phyloP scores from a whole-genome alignment of 352 stramenopile species.

The Elongisporangium anandrum region DNA sequence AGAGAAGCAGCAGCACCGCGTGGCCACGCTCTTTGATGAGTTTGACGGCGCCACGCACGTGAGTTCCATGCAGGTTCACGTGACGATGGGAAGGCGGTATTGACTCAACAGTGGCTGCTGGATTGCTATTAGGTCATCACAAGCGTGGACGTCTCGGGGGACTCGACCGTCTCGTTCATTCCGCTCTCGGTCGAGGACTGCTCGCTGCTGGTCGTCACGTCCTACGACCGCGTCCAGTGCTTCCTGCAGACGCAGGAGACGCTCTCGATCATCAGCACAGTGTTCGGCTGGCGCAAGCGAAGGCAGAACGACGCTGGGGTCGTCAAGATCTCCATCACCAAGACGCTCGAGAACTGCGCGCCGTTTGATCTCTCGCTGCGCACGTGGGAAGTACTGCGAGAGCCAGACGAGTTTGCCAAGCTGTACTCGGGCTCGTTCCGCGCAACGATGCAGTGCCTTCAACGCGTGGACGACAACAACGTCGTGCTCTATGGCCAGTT shows the following conservation, averaged over 20 bases:
- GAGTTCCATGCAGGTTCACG: no score
- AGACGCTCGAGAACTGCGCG: slow-evolving; percentile 21
- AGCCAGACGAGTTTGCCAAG: slow-evolving; percentile 14
- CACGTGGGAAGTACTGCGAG: slow-evolving; percentile 31
- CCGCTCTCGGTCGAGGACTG: slow-evolving; percentile 36
- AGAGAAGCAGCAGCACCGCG: slow-evolving; percentile 31
- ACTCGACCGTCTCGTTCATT: slow-evolving; percentile 6
- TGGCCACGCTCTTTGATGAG: slow-evolving; percentile 27
- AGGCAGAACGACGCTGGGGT: slow-evolving; percentile 13
- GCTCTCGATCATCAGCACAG: slow-evolving; percentile 33
- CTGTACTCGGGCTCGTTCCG: slow-evolving; percentile 38
- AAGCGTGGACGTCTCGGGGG: neutral
- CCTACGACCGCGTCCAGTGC: slow-evolving; percentile 33
- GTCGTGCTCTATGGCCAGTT: slow-evolving; percentile 28
- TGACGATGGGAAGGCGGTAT: no score
- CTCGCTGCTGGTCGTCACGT: slow-evolving; percentile 21
- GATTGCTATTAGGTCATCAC: no score
- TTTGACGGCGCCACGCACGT: slow-evolving; percentile 6
- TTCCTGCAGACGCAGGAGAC: slow-evolving; percentile 42
- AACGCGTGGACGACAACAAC: slow-evolving; percentile 32
- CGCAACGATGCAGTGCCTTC: slow-evolving; percentile 18
- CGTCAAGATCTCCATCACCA: slow-evolving; percentile 35
- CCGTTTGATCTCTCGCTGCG: slow-evolving; percentile 20
- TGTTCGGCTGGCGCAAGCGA: slow-evolving; percentile 42
- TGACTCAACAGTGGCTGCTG: no score